Conservation (phyloP, 2,329 filamentous ascomycete genomes). For the Aspergillus spinulosporus region DNA sequence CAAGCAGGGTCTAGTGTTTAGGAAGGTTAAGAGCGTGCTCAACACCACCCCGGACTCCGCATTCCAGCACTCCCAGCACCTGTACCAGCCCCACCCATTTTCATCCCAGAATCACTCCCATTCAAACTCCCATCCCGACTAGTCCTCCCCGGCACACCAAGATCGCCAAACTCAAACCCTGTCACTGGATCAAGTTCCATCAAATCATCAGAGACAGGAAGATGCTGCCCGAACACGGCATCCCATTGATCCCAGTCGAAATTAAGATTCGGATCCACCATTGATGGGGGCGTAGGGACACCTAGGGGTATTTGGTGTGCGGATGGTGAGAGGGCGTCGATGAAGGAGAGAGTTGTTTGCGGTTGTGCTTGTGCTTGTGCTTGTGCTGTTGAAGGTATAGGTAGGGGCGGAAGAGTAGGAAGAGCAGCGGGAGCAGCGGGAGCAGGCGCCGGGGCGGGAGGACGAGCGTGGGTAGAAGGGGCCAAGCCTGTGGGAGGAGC, state of each 20-base stretch:
- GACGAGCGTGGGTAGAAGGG: background rate
- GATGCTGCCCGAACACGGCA: conserved; percentile 49
- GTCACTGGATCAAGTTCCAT: conserved; percentile 45
- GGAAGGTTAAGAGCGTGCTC: no score
- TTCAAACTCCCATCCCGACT: conserved; percentile 13
- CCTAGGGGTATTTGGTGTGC: conserved; percentile 15
- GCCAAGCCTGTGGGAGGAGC: background rate
- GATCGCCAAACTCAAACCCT: conserved; percentile 36
- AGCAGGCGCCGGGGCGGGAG: conserved; percentile 8
- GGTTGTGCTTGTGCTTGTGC: background rate
- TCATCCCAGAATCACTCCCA: background rate
- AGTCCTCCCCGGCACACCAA: conserved; percentile 18
- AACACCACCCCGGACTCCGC: conserved; percentile 18
- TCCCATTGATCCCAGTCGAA: conserved; percentile 55
- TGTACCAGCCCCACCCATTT: background rate
- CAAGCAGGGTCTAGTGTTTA: no score
- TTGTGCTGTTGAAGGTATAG: conserved; percentile 9
- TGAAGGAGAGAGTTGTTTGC: conserved; percentile 18
- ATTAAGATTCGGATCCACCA: conserved; percentile 44
- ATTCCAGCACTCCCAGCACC: conserved; percentile 1
- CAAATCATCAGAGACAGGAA: conserved; percentile 45
- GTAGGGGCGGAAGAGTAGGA: conserved; percentile 5
- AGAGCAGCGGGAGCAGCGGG: conserved; percentile 5
- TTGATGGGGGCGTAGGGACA: conserved; percentile 37
- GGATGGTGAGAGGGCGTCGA: conserved; percentile 27